Conservation (phyloP, 208 protist species). For the Balamuthia mandrillaris region DNA sequence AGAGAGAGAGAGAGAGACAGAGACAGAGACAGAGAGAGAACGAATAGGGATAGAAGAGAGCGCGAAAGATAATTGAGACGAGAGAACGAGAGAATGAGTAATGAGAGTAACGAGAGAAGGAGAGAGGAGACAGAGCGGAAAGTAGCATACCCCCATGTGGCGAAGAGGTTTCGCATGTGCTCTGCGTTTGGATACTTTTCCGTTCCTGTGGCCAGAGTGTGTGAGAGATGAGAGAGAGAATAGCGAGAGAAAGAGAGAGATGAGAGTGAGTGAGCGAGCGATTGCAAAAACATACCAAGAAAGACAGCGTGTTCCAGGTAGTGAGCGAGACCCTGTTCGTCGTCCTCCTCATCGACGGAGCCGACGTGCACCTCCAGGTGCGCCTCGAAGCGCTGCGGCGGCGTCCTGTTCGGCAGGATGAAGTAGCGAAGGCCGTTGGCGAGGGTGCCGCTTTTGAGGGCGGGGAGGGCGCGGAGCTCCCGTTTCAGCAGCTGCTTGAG, state of each 20-base stretch:
- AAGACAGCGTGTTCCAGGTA: constrained; percentile 21
- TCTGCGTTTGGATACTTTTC: constrained; percentile 15
- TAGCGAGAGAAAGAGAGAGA: neutral
- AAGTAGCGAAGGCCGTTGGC: constrained; percentile 15
- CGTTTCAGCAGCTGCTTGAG: no score
- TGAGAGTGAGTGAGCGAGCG: neutral
- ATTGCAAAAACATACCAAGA: neutral
- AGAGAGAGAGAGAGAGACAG: no score
- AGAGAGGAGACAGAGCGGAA: neutral
- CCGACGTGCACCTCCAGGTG: constrained; percentile 20
- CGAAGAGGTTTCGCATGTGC: constrained; percentile 27
- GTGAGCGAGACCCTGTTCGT: constrained; percentile 20
- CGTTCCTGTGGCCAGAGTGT: neutral
- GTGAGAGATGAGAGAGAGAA: neutral
- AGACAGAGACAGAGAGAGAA: no score
- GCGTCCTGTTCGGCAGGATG: constrained; percentile 1
- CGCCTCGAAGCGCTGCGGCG: constrained; percentile 8
- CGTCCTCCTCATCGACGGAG: constrained; percentile 14
- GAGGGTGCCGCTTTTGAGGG: neutral
- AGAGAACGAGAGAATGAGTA: neutral
- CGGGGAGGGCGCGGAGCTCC: no score
- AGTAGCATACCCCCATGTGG: constrained; percentile 1
- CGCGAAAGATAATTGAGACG: no score
- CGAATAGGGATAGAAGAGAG: no score
- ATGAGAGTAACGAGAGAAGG: neutral